Base-by-base conservation (phyloP, 2,329 filamentous ascomycete genomes). In the Fusarium sp. region DNA sequence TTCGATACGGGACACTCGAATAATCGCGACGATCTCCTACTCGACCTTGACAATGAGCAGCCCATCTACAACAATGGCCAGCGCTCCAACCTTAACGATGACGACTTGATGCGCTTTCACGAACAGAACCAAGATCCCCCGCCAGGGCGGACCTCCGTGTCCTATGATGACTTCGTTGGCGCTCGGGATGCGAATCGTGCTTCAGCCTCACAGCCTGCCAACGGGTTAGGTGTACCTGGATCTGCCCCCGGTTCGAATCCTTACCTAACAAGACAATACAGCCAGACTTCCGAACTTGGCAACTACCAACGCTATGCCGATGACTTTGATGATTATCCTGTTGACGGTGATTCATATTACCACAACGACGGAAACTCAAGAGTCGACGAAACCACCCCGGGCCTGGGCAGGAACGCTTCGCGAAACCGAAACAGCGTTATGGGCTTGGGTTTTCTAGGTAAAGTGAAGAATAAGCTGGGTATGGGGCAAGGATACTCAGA, bases 111-210 rank as follows among this genome's bases (percentile, higher is more conserved):
- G 75, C 87, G 89, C 77, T 88, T 88, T 69, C 94, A 93, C 81
- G 87, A 91, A 75, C 88, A 91, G 75, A 85, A 92, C 74, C 87
- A 92, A 69, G 82, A 86, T 71, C 82, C 85, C 46, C 82, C 85
- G 41, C 86, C 87, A 65, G 72, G 88, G 58, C 91, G 95, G 71
- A 92, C 94, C 52, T 97, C 94, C 25, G 89, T 95, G 52, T 97
- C 94, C 60, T 97, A 97, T 80, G 95, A 97, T 84, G 92, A 96
- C 74, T 98, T 97, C 78, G 90, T 98, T 66, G 95, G 95, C 68
- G 89, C 84, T 49, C 82, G 83, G 67, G 83, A 83, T 64, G 81
- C 84, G 62, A 79, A 83, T 53, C 83, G 85, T 49, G 59, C 72
- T 35, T 77, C 83, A 22, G 78, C 83, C 46, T 79, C 79, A 54